Evolutionary conservation across 306 rosid species (phyloP).

Genomic region (Malus asiatica): DNA sequence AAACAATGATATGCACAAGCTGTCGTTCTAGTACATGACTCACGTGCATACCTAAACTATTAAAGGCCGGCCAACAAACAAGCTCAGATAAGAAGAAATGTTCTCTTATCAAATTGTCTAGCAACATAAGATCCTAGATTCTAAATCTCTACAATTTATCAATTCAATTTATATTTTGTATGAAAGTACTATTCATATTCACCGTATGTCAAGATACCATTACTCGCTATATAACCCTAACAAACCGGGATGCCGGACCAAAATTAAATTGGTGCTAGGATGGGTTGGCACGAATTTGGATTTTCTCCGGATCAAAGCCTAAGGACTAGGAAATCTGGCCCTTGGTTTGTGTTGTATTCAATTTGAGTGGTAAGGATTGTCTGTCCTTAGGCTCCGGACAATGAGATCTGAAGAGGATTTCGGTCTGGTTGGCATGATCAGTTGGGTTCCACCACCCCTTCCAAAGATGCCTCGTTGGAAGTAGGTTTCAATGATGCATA

Average conservation of each 20-base stretch:
- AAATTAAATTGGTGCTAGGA: background rate
- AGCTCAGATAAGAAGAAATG: too few relatives aligned
- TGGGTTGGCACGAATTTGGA: background rate
- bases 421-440: background rate
- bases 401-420: too few relatives aligned
- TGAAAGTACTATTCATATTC: background rate
- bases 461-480: background rate
- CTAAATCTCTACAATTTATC: background rate
- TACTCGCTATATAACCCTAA: background rate
- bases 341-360: too few relatives aligned
- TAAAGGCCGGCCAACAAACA: background rate
- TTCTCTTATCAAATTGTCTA: background rate
- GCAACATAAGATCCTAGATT: background rate
- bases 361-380: too few relatives aligned
- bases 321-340: too few relatives aligned
- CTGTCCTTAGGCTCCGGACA: too few relatives aligned
- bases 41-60: background rate
- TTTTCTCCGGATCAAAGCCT: too few relatives aligned
- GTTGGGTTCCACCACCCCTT: background rate
- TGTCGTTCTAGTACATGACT: background rate
- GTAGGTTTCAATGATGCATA: background rate
- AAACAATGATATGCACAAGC: background rate
- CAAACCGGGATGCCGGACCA: background rate
- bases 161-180: background rate
- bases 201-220: background rate